Conservation (phyloP, 805 yeast species). For the Teunomyces cretensis region DNA sequence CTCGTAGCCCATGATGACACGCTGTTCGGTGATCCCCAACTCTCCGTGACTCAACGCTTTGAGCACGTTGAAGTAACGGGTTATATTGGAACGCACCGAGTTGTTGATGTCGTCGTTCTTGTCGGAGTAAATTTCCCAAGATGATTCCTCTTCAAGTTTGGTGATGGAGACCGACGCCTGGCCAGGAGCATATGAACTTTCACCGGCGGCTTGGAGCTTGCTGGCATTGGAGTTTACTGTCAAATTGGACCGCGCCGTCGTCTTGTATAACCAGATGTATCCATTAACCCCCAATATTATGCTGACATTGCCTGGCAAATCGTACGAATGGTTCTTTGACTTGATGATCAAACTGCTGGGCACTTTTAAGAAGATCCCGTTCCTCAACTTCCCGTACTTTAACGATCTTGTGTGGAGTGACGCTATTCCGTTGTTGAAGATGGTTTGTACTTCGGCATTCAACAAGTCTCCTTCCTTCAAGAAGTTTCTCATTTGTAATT, state of each 20-base stretch:
- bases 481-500: conserved; percentile 90
- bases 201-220: conserved; percentile 40
- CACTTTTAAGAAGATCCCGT: conserved; percentile 79
- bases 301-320: conserved; percentile 92
- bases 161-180: conserved; percentile 70
- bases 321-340: conserved; percentile 83
- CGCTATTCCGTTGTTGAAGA: conserved; percentile 88
- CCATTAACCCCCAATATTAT: conserved; percentile 94
- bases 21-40: conserved; percentile 79
- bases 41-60: conserved; percentile 81
- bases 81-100: conserved; percentile 66
- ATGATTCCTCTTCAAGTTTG: conserved; percentile 85
- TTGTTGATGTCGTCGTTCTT: conserved; percentile 72
- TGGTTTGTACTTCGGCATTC: conserved; percentile 92
- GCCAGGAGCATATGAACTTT: conserved; percentile 48
- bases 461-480: conserved; percentile 93
- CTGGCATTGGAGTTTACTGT: conserved; percentile 24
- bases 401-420: conserved; percentile 93
- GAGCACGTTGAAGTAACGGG: conserved; percentile 83
- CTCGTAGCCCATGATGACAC: conserved; percentile 82
- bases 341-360: conserved; percentile 83
- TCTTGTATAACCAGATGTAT: conserved; percentile 84
- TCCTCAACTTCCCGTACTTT: conserved; percentile 91
- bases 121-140: conserved; percentile 94
- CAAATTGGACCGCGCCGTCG: conserved; percentile 32